Evolutionary conservation across 192 early-diverging fungal genomes (phyloP), one percentile per base, ranked within the genome.

Genomic region (Diversispora epigaea): DNA sequence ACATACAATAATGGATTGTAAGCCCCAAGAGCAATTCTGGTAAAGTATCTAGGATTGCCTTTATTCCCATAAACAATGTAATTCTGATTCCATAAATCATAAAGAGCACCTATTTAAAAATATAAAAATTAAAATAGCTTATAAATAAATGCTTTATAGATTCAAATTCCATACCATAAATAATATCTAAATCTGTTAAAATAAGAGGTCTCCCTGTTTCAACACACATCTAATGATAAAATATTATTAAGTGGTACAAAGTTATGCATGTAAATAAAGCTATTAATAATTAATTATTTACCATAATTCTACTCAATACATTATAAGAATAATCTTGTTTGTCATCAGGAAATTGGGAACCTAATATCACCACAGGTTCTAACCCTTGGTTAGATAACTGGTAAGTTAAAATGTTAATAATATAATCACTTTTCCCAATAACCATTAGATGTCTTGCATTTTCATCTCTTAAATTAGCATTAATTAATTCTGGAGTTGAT

Each of bases 31-130:
- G 68, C 3, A 41, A 75, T 22, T 21, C 65, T 47, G 8, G 45
- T 55, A 52, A 57, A 75, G 6, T 75, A 46, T 14, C 72, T 75
- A 8, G 19, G 11, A 44, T 52, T 45, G 11, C 19, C 67, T 22
- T 65, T 15, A 43, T 40, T 66, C 11, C 64, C 46, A 14, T 50
- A 3, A 3, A 22, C 10, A 19, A 69, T 40, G 32, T 72, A 75
- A 67, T 75, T 75, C 11, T 52, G 73, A 75, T 75, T 70, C 68
- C 68, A 75, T 57, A 75, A 49, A 25, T 75, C 73, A 25, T 75
- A 75, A 17, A 75, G 65, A 57, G 14, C 46, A 7, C 73, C 73
- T 75, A 54, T 41, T 19, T 17, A 63, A 6, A 66, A 6, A 15
- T 17, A 44, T 46, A 25, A 25, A 15, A 32, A 10, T 21, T 5